Evolutionary conservation across 306 rosid species (phyloP).

Genomic region (Senna siamea): DNA sequence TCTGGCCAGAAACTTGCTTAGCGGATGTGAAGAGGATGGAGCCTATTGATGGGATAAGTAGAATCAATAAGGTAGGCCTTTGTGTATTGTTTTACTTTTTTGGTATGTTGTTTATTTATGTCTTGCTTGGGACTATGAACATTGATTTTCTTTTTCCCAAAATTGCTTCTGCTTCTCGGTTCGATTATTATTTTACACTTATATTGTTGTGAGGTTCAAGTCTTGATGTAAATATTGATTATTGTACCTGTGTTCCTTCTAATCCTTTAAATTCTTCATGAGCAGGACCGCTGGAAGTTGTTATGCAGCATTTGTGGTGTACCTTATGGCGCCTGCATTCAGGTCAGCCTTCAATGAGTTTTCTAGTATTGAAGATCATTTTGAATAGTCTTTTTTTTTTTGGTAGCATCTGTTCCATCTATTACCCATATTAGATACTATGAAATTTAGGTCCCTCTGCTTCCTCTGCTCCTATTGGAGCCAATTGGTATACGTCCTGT

Average conservation of each 20-base stretch:
- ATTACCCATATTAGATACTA: neutral
- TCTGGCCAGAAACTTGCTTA: slow-evolving; percentile 88
- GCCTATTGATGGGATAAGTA: slow-evolving; percentile 91
- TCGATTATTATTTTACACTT: slow-evolving; percentile 2
- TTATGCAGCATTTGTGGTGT: slow-evolving; percentile 95
- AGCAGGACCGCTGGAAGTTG: slow-evolving; percentile 99
- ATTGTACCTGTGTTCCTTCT: slow-evolving; percentile 25
- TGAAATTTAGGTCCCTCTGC: neutral
- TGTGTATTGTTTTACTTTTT: slow-evolving; percentile 8
- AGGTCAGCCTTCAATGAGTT: slow-evolving; percentile 61
- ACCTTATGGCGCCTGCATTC: slow-evolving; percentile 98
- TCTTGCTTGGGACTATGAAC: neutral
- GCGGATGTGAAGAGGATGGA: slow-evolving; percentile 97
- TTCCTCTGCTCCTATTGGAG: neutral
- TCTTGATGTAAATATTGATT: neutral
- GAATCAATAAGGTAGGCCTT: slow-evolving; percentile 81
- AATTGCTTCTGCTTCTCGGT: slow-evolving; percentile 28
- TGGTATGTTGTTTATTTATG: too few species aligned
- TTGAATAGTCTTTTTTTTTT: slow-evolving; percentile 23
- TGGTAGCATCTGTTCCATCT: neutral
- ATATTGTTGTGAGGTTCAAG: neutral
- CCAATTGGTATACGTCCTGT: neutral
- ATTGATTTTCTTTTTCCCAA: slow-evolving; percentile 17
- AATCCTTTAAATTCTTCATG: slow-evolving; percentile 37
- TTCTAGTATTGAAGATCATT: slow-evolving; percentile 26